A percentile compares a stretch with the other conserved stretches of the same genome.
Evolutionary conservation across 768 basidiomycete species (phyloP).

Genomic region (Candolleomyces eurysporus): DNA sequence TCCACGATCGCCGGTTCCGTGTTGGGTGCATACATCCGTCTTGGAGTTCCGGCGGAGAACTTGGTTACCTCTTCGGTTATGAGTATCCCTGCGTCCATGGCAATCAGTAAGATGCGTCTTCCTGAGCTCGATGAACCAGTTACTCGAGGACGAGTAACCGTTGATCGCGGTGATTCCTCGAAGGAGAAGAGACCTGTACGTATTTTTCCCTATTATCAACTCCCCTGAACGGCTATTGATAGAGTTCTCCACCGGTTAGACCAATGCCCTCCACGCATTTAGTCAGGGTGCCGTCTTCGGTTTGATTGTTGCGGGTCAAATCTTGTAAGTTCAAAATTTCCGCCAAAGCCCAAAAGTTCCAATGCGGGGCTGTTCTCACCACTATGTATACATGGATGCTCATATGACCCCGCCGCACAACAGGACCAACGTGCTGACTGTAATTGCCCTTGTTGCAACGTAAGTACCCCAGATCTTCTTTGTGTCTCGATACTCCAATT

Average conservation of each 20-base stretch:
- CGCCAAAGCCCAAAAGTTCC: background rate
- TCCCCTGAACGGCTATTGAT: background rate
- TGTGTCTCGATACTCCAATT: background rate
- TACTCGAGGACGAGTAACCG: conserved; percentile 75
- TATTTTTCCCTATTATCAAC: conserved; percentile 3
- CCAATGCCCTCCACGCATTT: conserved; percentile 88
- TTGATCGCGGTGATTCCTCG: conserved; percentile 69
- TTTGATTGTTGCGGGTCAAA: conserved; percentile 82
- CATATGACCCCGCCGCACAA: background rate
- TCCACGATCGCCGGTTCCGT: conserved; percentile 93
- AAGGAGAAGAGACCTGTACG: conserved; percentile 49
- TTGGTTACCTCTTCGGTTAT: conserved; percentile 88
- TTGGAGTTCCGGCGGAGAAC: conserved; percentile 78
- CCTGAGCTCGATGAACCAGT: conserved; percentile 86
- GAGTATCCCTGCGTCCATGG: conserved; percentile 93
- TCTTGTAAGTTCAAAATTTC: conserved; percentile 51
- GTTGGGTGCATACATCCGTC: conserved; percentile 75
- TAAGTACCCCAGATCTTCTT: conserved; percentile 20
- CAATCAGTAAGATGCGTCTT: conserved; percentile 84
- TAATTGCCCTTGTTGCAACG: conserved; percentile 75
- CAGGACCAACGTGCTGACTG: conserved; percentile 81
- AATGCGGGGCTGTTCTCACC: background rate
- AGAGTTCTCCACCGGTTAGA: conserved; percentile 24
- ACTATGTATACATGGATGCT: conserved; percentile 2
- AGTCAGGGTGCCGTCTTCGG: conserved; percentile 83